A percentile compares a stretch with the other conserved stretches of the same genome.
phyloP scores from a whole-genome alignment of 331 rosid species.

The Rhamnella rubrinervis region DNA sequence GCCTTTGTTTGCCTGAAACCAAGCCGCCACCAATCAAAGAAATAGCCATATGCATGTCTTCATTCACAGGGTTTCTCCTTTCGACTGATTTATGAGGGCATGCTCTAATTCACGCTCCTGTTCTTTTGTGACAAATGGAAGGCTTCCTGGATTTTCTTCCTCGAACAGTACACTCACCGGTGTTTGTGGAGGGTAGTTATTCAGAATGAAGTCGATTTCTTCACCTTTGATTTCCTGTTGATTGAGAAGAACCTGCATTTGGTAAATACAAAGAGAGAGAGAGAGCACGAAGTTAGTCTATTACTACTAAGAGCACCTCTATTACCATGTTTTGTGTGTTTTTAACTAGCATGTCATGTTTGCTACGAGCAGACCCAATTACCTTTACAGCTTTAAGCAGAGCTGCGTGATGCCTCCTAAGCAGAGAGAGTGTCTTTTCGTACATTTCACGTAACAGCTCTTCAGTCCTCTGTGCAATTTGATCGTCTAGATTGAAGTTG shows the following conservation, averaged over 20 bases:
- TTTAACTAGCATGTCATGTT: too few species aligned
- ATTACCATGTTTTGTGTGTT: too few species aligned
- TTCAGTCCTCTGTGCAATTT: slow-evolving; percentile 77
- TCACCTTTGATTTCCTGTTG: slow-evolving; percentile 74
- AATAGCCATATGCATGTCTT: background rate
- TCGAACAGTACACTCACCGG: slow-evolving; percentile 57
- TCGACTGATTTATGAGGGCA: slow-evolving; percentile 44
- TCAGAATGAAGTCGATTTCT: slow-evolving; percentile 69
- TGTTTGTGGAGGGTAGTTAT: slow-evolving; percentile 83
- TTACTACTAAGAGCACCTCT: too few species aligned
- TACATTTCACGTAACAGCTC: slow-evolving; percentile 63
- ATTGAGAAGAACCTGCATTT: slow-evolving; percentile 73
- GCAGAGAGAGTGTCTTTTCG: slow-evolving; percentile 62
- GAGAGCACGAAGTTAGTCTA: background rate
- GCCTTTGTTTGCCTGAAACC: background rate
- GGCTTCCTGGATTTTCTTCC: slow-evolving; percentile 72
- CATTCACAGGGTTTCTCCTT: slow-evolving; percentile 44
- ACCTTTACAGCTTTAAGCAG: slow-evolving; percentile 85
- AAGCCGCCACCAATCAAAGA: background rate
- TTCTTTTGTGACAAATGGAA: slow-evolving; percentile 47
- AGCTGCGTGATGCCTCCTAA: slow-evolving; percentile 80
- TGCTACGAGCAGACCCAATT: slow-evolving; percentile 10
- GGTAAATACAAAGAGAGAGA: background rate
- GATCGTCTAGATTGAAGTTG: slow-evolving; percentile 81
- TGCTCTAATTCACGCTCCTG: slow-evolving; percentile 40